Evolutionary conservation across 1,139 yeast species (phyloP).

Genomic region (Taiozyma sp.): DNA sequence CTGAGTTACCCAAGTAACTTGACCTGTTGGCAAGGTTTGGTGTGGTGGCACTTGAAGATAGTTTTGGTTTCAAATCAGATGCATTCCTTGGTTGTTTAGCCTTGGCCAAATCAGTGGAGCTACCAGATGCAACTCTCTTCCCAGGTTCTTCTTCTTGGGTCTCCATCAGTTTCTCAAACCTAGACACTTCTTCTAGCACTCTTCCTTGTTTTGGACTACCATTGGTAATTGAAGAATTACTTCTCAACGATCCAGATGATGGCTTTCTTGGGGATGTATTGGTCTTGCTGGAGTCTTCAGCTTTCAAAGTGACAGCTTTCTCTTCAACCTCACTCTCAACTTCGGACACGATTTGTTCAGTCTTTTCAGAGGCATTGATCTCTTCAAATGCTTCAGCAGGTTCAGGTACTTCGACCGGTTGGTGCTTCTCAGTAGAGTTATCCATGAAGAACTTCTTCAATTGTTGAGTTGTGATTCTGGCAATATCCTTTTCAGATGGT

Average conservation of each 20-base stretch:
- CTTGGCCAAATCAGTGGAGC: constrained; percentile 2
- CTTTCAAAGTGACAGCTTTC: neutral
- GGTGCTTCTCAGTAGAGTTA: constrained; percentile 29
- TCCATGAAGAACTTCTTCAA: constrained; percentile 68
- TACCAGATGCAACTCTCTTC: constrained; percentile 1
- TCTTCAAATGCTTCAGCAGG: constrained; percentile 7
- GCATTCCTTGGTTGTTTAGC: neutral
- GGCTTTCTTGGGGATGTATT: neutral
- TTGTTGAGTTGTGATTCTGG: constrained; percentile 87
- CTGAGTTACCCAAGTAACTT: neutral
- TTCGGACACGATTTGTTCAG: neutral
- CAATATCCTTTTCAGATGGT: constrained; percentile 92
- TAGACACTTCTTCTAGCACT: constrained; percentile 19
- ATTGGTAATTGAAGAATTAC: neutral
- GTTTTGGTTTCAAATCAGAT: neutral
- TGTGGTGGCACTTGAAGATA: neutral
- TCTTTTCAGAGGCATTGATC: constrained; percentile 7
- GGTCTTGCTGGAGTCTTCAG: neutral
- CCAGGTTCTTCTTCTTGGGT: constrained; percentile 9
- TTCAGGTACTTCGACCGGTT: constrained; percentile 9
- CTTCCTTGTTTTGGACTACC: constrained; percentile 19
- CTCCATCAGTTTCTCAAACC: constrained; percentile 16
- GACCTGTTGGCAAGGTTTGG: constrained; percentile 5
- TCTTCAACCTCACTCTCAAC: neutral
- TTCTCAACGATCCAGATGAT: neutral